phyloP scores from a whole-genome alignment of 2,329 filamentous ascomycete species.

The Nakataea oryzae region DNA sequence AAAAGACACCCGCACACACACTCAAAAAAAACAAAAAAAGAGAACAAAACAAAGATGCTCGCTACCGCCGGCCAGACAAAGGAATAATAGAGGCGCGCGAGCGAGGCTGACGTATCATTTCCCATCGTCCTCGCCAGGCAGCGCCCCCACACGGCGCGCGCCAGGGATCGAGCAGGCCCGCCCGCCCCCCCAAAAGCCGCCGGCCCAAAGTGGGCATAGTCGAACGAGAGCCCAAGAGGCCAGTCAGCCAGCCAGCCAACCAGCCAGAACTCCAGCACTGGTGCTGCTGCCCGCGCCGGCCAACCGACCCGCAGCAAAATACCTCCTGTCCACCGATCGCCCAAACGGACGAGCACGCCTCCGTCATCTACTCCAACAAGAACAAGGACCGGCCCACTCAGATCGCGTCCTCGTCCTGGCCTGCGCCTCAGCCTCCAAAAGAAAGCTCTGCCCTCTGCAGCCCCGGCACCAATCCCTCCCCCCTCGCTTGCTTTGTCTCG shows the following conservation, averaged over 20 bases:
- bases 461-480: neutral
- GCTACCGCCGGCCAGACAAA: neutral
- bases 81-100: neutral
- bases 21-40: neutral
- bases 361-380: neutral
- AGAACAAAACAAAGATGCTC: neutral
- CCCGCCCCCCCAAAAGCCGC: neutral
- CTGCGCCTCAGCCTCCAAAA: neutral
- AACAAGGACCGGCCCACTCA: neutral
- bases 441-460: no score
- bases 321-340: neutral
- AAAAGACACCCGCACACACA: neutral
- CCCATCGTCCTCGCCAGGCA: neutral
- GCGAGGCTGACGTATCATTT: conserved; percentile 3
- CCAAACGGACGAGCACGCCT: neutral
- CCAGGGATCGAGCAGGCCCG: neutral
- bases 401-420: neutral
- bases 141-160: neutral
- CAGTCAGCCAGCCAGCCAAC: neutral
- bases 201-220: neutral
- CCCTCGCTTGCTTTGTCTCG: neutral
- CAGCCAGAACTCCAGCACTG: no score
- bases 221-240: neutral
- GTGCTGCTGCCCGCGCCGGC: neutral
- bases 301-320: neutral